Evolutionary conservation across 352 stramenopile genomes (phyloP).

Genomic region (Phytophthora vignae): DNA sequence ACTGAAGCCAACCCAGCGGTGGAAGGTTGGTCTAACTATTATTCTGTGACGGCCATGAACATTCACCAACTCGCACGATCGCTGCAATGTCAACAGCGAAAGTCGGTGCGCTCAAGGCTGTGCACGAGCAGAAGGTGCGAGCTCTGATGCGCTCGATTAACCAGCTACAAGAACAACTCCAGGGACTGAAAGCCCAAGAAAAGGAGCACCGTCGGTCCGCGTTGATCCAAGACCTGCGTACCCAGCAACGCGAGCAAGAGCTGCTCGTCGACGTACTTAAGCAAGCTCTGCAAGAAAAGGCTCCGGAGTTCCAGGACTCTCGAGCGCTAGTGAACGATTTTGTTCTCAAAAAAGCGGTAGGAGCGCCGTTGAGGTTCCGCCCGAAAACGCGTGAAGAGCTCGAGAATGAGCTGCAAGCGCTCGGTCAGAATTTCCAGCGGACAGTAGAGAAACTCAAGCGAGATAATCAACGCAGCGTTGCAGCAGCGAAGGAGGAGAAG

Average conservation of each 20-base stretch:
- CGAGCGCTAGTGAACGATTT: slow-evolving; percentile 85
- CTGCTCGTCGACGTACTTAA: slow-evolving; percentile 89
- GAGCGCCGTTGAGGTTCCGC: slow-evolving; percentile 81
- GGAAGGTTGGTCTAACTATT: slow-evolving; percentile 38
- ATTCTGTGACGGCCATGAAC: not conserved
- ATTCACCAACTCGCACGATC: not conserved
- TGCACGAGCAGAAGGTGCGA: slow-evolving; percentile 82
- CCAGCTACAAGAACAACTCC: slow-evolving; percentile 81
- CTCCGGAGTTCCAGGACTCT: slow-evolving; percentile 70
- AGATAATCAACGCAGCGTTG: slow-evolving; percentile 42
- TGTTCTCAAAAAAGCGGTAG: slow-evolving; percentile 81
- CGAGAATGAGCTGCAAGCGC: slow-evolving; percentile 76
- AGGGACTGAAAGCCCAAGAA: slow-evolving; percentile 76
- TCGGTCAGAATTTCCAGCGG: slow-evolving; percentile 80
- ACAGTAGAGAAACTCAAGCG: slow-evolving; percentile 70
- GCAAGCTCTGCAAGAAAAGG: slow-evolving; percentile 70
- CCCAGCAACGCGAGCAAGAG: slow-evolving; percentile 82
- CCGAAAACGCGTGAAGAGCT: slow-evolving; percentile 89
- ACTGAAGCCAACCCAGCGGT: slow-evolving; percentile 45
- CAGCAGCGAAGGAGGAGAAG: slow-evolving; percentile 45
- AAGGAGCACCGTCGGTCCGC: slow-evolving; percentile 89
- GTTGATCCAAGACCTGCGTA: slow-evolving; percentile 84
- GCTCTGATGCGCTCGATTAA: slow-evolving; percentile 88
- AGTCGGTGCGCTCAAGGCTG: slow-evolving; percentile 68
- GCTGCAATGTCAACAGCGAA: slow-evolving; percentile 47